These are phyloP conservation scores for Lachancea sp. DNA, from an alignment of 805 yeast genomes.

Conservation along the genomic window DNA sequence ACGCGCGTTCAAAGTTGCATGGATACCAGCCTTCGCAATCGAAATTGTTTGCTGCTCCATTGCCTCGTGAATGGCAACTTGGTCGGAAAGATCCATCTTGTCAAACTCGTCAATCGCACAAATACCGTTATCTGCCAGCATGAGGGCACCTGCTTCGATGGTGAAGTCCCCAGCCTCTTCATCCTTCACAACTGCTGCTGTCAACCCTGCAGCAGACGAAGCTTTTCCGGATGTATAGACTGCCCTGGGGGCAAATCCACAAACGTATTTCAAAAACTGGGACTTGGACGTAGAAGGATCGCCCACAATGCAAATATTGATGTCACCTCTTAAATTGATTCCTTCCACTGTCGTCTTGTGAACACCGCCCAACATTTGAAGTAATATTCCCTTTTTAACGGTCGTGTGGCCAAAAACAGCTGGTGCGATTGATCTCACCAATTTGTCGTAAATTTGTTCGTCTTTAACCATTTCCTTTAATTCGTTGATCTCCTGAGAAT, in stretches of 20 bases:
- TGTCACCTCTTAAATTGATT: constrained; percentile 91
- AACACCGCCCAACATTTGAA: constrained; percentile 91
- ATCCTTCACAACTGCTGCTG: constrained; percentile 96
- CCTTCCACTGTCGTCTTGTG: constrained; percentile 93
- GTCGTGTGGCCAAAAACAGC: constrained; percentile 95
- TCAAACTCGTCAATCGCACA: constrained; percentile 99
- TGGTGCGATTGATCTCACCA: constrained; percentile 88
- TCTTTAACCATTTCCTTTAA: constrained; percentile 87
- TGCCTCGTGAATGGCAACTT: constrained; percentile 98
- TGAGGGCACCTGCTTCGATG: constrained; percentile 96
- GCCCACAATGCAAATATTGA: constrained; percentile 92
- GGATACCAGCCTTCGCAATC: constrained; percentile 97
- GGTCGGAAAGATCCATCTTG: constrained; percentile 92
- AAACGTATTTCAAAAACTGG: constrained; percentile 89
- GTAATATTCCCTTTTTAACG: constrained; percentile 81
- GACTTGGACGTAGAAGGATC: constrained; percentile 98
- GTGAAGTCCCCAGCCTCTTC: constrained; percentile 97
- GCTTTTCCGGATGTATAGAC: constrained; percentile 98
- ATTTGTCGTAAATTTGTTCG: constrained; percentile 72
- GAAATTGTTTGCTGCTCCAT: constrained; percentile 99
- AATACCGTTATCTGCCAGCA: constrained; percentile 97
- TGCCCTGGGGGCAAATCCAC: constrained; percentile 86
- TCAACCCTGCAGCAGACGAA: constrained; percentile 96
- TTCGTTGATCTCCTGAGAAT: constrained; percentile 77
- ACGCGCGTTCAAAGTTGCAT: constrained; percentile 94